Evolutionary conservation across 129 eudicot genomes (phyloP).

Genomic region (Saposhnikovia divaricata): DNA sequence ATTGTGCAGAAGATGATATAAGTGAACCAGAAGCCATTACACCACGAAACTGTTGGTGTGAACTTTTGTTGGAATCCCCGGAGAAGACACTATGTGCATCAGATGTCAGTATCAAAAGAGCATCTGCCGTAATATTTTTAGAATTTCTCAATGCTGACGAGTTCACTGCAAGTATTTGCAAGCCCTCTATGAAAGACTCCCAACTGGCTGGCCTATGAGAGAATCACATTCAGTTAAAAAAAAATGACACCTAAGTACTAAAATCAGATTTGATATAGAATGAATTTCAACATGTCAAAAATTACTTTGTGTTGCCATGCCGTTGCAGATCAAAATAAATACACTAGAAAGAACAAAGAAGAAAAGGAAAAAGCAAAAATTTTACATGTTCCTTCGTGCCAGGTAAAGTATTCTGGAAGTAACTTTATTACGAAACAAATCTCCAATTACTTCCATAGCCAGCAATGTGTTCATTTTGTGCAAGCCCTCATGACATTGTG

Average conservation of each 20-base stretch:
- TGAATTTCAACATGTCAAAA: not conserved
- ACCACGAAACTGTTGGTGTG: constrained; percentile 57
- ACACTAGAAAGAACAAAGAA: constrained; percentile 12
- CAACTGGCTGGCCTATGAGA: constrained; percentile 66
- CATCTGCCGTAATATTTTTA: constrained; percentile 52
- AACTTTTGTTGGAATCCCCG: constrained; percentile 38
- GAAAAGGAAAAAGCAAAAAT: not conserved
- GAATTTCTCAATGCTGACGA: constrained; percentile 64
- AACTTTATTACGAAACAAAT: constrained; percentile 44
- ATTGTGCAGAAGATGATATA: constrained; percentile 49
- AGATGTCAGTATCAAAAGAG: constrained; percentile 62
- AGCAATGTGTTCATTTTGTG: constrained; percentile 48
- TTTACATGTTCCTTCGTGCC: constrained; percentile 83
- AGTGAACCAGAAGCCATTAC: constrained; percentile 58
- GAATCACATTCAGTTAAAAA: not conserved
- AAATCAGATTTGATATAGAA: not conserved
- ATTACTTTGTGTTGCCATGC: not conserved
- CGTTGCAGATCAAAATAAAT: not conserved
- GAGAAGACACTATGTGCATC: constrained; percentile 43
- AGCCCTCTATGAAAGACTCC: constrained; percentile 50
- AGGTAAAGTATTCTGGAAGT: constrained; percentile 68
- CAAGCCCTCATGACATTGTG: constrained; percentile 45
- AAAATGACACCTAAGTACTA: not conserved
- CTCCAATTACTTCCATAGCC: constrained; percentile 77
- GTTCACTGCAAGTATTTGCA: constrained; percentile 51